Base-by-base conservation (phyloP, 129 eudicot genomes). In the Pseudognaphalium luteoalbum region DNA sequence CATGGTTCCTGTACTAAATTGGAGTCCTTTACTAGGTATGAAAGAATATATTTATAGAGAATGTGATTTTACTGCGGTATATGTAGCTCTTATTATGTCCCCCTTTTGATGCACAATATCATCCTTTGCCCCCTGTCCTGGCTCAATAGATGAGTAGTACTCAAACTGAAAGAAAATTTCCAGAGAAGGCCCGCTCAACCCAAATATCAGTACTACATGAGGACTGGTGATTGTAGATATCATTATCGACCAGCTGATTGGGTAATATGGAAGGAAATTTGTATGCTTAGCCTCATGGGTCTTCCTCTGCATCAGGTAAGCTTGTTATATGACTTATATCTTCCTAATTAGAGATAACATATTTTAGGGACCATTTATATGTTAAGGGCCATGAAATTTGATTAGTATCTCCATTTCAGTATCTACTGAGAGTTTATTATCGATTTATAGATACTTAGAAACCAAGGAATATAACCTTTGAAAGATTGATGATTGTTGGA, bases 191-290 rank as follows among this genome's bases (percentile, higher is more conserved):
- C 92, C 25, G 98, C 96, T 42, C 88, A 85, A 80, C 92, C 96
- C 17, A 91, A 86, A 35, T 93, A 95, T 64, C 88, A 88, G 65
- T 88, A 90, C 83, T 93, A 93, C 81, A 81, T 90, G 89, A 93
- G 85, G 83, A 93, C 92, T 15, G 98, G 98, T 58, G 96, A 88
- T 81, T 93, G 98, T 78, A 93, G 90, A 81, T 93, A 74, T 87
- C 85, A 93, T 78, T 97, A 93, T 83, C 96, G 97, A n/a, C 88
- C 95, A 12, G n/a, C n/a, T n/a, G 92, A 93, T 39, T 84, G 89
- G 92, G 87, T 30, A n/a, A 72, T 77, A 57, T 80, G 83, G 19
- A 83, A 73, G 80, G 76, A 87, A 29, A 84, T 81, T 57, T 88
- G 88, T 70, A 68, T 85, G 78, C 96, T 25, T 52, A 88, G 95